These are phyloP conservation scores for Hanseniaspora lindneri DNA, from an alignment of 805 yeast genomes.

Conservation along the genomic window DNA sequence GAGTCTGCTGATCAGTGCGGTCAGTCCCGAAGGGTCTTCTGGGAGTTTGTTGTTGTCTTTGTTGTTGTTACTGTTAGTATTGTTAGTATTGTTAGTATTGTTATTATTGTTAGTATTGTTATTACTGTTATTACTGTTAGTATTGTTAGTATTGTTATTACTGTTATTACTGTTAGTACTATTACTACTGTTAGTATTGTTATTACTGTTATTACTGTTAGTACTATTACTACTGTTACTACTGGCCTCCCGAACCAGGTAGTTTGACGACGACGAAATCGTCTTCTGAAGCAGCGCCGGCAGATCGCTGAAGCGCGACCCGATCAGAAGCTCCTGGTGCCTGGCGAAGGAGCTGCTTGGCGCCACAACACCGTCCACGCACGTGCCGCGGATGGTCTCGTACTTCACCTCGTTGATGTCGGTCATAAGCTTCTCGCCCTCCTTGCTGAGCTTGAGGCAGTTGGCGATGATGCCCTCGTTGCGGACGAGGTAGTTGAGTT, in stretches of 20 bases:
- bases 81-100: too few species aligned
- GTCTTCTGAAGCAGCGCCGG: conserved; percentile 6
- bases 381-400: not conserved
- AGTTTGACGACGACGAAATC: not conserved
- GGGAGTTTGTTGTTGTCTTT: too few species aligned
- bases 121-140: not conserved
- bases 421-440: conserved; percentile 18
- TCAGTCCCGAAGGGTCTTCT: too few species aligned
- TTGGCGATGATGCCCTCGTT: conserved; percentile 59
- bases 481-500: conserved; percentile 52
- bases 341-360: not conserved
- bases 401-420: conserved; percentile 16
- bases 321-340: not conserved
- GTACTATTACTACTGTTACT: too few species aligned
- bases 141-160: too few species aligned
- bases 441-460: conserved; percentile 35
- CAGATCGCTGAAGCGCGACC: conserved; percentile 16
- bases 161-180: too few species aligned
- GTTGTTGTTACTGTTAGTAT: too few species aligned
- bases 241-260: conserved; percentile 2
- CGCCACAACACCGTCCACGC: not conserved
- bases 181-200: too few species aligned
- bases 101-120: not conserved
- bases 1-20: conserved; percentile 10
- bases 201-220: not conserved